Evolutionary conservation across 2,329 filamentous ascomycete species (phyloP).

Genomic region (Neurospora sp.): DNA sequence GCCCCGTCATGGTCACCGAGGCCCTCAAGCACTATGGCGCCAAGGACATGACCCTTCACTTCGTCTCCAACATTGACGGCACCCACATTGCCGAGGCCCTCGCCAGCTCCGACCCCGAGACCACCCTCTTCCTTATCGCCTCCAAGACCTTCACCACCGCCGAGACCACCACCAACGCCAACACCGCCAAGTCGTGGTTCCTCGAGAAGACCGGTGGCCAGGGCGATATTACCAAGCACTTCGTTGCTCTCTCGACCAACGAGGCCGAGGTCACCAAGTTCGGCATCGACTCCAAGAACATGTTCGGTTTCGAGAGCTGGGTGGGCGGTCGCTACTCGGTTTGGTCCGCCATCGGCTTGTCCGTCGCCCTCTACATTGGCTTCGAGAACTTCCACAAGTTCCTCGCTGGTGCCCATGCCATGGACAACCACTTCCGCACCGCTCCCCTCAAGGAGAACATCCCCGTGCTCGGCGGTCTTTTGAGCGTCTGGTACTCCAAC

Average conservation of each 20-base stretch:
- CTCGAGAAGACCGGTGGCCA: constrained; percentile 66
- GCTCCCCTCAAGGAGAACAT: constrained; percentile 92
- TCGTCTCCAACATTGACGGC: constrained; percentile 98
- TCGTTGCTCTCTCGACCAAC: constrained; percentile 95
- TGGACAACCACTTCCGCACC: constrained; percentile 97
- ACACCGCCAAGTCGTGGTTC: constrained; percentile 96
- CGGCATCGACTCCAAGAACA: constrained; percentile 97
- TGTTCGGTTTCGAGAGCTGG: constrained; percentile 99
- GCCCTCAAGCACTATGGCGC: constrained; percentile 91
- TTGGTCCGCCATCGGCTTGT: constrained; percentile 96
- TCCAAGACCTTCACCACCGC: constrained; percentile 99
- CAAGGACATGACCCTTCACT: constrained; percentile 80
- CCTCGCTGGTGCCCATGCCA: constrained; percentile 85
- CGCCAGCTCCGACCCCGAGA: constrained; percentile 82
- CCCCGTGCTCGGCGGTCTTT: constrained; percentile 77
- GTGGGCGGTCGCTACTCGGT: constrained; percentile 97
- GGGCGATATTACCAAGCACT: constrained; percentile 94
- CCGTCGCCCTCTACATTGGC: constrained; percentile 88
- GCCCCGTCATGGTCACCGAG: constrained; percentile 98
- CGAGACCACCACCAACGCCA: constrained; percentile 94
- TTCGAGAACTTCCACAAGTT: constrained; percentile 98
- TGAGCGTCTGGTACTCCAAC: constrained; percentile 98
- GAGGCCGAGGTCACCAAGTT: constrained; percentile 94
- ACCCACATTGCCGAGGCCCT: constrained; percentile 96
- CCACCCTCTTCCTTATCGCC: constrained; percentile 95